A percentile compares a stretch with the other conserved stretches of the same genome.
Conservation (phyloP, 192 early-diverging fungal species). For the Coemansia sp. region DNA sequence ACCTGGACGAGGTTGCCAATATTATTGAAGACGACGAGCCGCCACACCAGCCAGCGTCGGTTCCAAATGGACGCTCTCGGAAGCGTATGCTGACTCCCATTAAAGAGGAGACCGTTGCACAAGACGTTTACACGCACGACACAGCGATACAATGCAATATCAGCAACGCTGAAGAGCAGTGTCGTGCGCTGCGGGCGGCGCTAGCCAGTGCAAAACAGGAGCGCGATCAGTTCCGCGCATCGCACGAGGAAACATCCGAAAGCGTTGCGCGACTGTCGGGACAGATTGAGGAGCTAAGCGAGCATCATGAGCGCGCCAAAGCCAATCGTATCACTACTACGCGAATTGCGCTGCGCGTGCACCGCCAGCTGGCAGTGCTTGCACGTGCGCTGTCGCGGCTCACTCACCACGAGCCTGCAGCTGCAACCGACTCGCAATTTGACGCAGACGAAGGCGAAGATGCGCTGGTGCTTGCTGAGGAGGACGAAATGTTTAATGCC, state of each 20-base stretch:
- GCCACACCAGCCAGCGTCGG: slow-evolving; percentile 3
- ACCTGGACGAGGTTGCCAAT: slow-evolving; percentile 36
- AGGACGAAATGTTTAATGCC: slow-evolving; percentile 42
- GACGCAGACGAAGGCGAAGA: slow-evolving; percentile 27
- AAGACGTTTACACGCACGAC: slow-evolving; percentile 2
- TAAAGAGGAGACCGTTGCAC: slow-evolving; percentile 25
- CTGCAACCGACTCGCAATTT: background rate
- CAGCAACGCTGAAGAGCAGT: slow-evolving; percentile 22
- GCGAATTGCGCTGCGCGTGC: slow-evolving; percentile 29
- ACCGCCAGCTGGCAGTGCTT: slow-evolving; percentile 39
- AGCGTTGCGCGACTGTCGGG: slow-evolving; percentile 23
- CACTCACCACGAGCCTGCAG: slow-evolving; percentile 9
- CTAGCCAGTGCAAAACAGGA: slow-evolving; percentile 42
- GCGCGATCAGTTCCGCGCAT: slow-evolving; percentile 46
- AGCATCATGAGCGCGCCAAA: slow-evolving; percentile 40
- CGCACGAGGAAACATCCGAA: slow-evolving; percentile 44
- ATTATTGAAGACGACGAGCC: slow-evolving; percentile 34
- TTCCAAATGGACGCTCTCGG: slow-evolving; percentile 1
- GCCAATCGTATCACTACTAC: slow-evolving; percentile 37
- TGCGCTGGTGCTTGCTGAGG: slow-evolving; percentile 31
- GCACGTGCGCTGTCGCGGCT: slow-evolving; percentile 25
- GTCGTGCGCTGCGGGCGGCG: slow-evolving; percentile 17
- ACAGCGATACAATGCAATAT: slow-evolving; percentile 25
- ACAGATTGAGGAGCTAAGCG: slow-evolving; percentile 49
- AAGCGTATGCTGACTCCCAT: slow-evolving; percentile 45